Percentiles rank a stretch among this genome's conserved stretches.
Conservation (phyloP, 345 rosid species). For the Euphorbia tirucalli region DNA sequence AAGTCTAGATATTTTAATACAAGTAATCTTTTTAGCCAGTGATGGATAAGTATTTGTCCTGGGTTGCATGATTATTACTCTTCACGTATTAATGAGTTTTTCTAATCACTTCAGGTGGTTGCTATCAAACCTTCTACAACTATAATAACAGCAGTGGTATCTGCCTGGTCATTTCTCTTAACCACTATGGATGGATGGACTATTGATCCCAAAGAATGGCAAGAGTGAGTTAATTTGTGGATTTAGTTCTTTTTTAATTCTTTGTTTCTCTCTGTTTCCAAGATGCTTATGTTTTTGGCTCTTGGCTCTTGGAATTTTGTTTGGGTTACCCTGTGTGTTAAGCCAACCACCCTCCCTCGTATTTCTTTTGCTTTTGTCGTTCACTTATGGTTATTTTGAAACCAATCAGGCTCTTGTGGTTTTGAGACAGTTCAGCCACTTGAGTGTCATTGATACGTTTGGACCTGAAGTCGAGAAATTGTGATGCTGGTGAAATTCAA, state of each 20-base stretch:
- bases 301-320: neutral
- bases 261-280: neutral
- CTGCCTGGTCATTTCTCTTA: constrained; percentile 92
- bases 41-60: too few species aligned
- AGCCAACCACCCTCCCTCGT: neutral
- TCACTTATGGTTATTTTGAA: neutral
- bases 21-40: neutral
- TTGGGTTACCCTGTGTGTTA: neutral
- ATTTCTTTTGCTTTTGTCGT: neutral
- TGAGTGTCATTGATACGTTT: neutral
- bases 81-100: neutral
- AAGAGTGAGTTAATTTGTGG: constrained; percentile 51
- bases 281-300: neutral
- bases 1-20: neutral
- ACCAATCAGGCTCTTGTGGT: neutral
- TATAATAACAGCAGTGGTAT: constrained; percentile 64
- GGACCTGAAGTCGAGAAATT: neutral
- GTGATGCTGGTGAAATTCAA: neutral
- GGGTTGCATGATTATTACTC: neutral
- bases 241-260: neutral
- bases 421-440: neutral
- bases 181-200: constrained; percentile 57
- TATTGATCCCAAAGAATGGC: constrained; percentile 70
- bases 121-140: constrained; percentile 55
- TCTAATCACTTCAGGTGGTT: constrained; percentile 49